Evolutionary conservation across 2,329 filamentous ascomycete genomes (phyloP), one percentile per base, ranked within the genome.

Genomic region (Pseudogymnoascus destructans): DNA sequence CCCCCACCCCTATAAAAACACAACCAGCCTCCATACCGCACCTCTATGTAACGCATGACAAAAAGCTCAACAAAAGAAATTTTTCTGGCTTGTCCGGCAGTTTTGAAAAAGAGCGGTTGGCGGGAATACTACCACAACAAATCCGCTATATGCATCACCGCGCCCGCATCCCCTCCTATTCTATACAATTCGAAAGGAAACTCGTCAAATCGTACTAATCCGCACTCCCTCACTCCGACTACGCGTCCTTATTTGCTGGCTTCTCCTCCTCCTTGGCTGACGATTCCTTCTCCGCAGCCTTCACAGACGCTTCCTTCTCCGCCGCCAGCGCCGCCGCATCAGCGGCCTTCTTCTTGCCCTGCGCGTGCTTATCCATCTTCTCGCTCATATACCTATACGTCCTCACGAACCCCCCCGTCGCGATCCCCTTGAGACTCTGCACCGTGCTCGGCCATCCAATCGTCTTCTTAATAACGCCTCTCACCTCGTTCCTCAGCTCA

Each of bases 401-500:
- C 66, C 84, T 81, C 5, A 75, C 68, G 13, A 87, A 69, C 0
- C 93, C 95, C 0, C 87, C 84, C 2, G 90, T 97, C 46, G 96
- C 70, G 1, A 87, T 70, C 1, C 90, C 85, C 73, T 98, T 98
- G 62, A 92, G 69, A 58, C 84, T 93, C 72, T 98, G 92, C 4
- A 84, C 84, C 2, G 88, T 89, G 66, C 89, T 93, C 0, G 93
- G 91, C 93, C 93, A 97, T 59, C 82, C 81, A 65, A 97, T 89
- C 0, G 95, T 97, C 69, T 87, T 86, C 68, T 84, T 86, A 67
- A 98, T 91, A 38, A 90, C 86, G 35, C 78, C 77, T 32, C 84
- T 80, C 15, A 97, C 82, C 64, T 86, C 84, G 23, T 80, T 74
- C 40, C 78, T 78, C n/a, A 97, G 74, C 64, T 86, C 81, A 17